Evolutionary conservation across 768 basidiomycete genomes (phyloP).

Genomic region (Tricholoma saponaceum): DNA sequence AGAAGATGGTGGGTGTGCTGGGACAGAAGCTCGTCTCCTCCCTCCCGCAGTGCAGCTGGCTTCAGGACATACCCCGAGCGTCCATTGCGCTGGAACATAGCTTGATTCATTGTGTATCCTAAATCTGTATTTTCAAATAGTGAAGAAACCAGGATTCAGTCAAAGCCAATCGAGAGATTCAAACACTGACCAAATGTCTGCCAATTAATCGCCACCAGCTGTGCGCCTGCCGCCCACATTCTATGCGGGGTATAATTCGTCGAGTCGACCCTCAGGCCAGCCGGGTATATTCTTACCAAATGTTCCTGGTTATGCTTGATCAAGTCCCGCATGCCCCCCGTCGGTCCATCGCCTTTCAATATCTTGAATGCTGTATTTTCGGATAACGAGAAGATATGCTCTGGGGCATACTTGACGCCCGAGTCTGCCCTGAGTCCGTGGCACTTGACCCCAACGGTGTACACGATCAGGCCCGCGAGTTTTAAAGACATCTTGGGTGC

Average conservation of each 20-base stretch:
- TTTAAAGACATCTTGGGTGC: conserved; percentile 72
- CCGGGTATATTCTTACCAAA: conserved; percentile 83
- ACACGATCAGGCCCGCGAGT: conserved; percentile 76
- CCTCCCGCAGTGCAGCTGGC: conserved; percentile 67
- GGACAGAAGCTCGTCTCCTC: conserved; percentile 54
- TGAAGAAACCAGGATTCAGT: not conserved
- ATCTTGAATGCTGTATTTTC: conserved; percentile 79
- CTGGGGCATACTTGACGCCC: conserved; percentile 77
- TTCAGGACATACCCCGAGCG: conserved; percentile 88
- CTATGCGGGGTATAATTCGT: conserved; percentile 87
- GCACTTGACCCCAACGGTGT: conserved; percentile 95
- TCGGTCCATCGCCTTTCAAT: conserved; percentile 42
- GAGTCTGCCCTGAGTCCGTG: conserved; percentile 71
- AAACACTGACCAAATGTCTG: conserved; percentile 76
- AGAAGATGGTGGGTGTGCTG: conserved; percentile 56
- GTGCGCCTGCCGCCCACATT: conserved; percentile 86
- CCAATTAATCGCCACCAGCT: conserved; percentile 95
- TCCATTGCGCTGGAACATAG: conserved; percentile 94
- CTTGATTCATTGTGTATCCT: conserved; percentile 88
- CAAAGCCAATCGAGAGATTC: not conserved
- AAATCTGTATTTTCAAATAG: conserved; percentile 49
- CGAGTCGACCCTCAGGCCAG: conserved; percentile 74
- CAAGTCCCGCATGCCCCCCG: conserved; percentile 53
- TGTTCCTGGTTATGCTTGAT: conserved; percentile 86
- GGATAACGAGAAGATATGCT: conserved; percentile 91